Evolutionary conservation across 257 asterid genomes (phyloP).

Genomic region (Fraxinus americana): DNA sequence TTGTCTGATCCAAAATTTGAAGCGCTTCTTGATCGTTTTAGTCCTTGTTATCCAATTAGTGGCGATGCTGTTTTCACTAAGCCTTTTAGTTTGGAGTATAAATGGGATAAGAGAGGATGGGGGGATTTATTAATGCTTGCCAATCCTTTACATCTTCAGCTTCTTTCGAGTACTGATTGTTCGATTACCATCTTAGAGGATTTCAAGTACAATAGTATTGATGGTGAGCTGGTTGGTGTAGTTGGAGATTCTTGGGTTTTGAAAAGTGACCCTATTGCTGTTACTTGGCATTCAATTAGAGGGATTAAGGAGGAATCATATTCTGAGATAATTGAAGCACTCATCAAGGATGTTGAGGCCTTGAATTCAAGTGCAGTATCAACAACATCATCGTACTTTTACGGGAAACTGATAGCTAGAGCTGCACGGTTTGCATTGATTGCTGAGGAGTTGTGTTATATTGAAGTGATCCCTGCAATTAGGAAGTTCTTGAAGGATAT

Average conservation of each 20-base stretch:
- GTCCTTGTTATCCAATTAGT: constrained; percentile 72
- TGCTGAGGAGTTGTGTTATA: constrained; percentile 78
- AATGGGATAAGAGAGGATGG: constrained; percentile 85
- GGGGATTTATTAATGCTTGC: constrained; percentile 94
- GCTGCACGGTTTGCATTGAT: constrained; percentile 92
- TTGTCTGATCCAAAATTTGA: constrained; percentile 60
- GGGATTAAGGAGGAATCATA: constrained; percentile 68
- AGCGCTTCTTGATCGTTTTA: constrained; percentile 63
- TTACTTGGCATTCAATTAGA: constrained; percentile 82
- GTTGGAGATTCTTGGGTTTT: constrained; percentile 88
- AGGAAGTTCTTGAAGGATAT: constrained; percentile 72
- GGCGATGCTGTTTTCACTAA: constrained; percentile 63
- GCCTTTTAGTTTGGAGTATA: constrained; percentile 77
- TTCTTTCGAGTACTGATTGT: constrained; percentile 47
- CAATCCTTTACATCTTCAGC: constrained; percentile 80
- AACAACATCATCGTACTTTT: constrained; percentile 77
- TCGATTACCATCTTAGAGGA: constrained; percentile 60
- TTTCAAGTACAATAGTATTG: constrained; percentile 72
- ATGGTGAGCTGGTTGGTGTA: constrained; percentile 91
- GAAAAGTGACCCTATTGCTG: constrained; percentile 72
- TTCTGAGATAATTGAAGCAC: constrained; percentile 56
- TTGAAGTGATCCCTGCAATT: constrained; percentile 66
- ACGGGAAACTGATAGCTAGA: constrained; percentile 81
- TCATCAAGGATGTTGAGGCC: constrained; percentile 61
- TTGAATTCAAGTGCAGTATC: constrained; percentile 51